Evolutionary conservation across 1,139 yeast species (phyloP).

Genomic region (Geotrichum aggregatum): DNA sequence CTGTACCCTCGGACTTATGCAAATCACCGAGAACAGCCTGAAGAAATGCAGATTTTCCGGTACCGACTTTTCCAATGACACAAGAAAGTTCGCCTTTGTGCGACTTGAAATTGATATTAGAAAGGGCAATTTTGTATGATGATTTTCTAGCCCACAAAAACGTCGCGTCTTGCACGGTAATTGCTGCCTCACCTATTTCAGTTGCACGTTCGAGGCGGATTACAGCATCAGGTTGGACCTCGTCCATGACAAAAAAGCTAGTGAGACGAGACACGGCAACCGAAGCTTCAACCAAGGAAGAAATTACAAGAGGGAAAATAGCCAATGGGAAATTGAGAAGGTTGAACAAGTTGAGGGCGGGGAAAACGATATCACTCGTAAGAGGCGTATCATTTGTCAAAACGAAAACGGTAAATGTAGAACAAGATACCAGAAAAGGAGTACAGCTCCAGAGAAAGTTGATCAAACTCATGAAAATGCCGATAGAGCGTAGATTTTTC

Average conservation of each 20-base stretch:
- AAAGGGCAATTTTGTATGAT: constrained; percentile 46
- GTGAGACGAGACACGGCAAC: constrained; percentile 58
- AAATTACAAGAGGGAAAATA: constrained; percentile 42
- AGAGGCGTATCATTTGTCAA: constrained; percentile 44
- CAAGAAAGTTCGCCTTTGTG: constrained; percentile 61
- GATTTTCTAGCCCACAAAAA: constrained; percentile 47
- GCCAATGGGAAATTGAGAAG: constrained; percentile 60
- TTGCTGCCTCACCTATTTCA: constrained; percentile 39
- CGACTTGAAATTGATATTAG: constrained; percentile 51
- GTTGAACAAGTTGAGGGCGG: constrained; percentile 60
- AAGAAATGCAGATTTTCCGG: constrained; percentile 73
- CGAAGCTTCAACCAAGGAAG: constrained; percentile 51
- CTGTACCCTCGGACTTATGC: constrained; percentile 56
- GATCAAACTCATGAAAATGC: constrained; percentile 42
- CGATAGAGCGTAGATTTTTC: constrained; percentile 56
- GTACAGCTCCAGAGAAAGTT: constrained; percentile 60
- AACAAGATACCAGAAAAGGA: constrained; percentile 62
- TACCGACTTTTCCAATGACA: constrained; percentile 75
- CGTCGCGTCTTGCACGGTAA: constrained; percentile 45
- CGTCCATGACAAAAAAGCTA: constrained; percentile 50
- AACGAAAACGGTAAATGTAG: constrained; percentile 53
- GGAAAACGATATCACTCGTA: constrained; percentile 70
- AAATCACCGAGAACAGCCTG: constrained; percentile 60
- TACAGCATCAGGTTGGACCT: constrained; percentile 46
- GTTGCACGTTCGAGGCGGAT: constrained; percentile 28